Evolutionary conservation across 2,329 filamentous ascomycete species (phyloP).

Genomic region (Teratosphaeria pseudoeucalypti): DNA sequence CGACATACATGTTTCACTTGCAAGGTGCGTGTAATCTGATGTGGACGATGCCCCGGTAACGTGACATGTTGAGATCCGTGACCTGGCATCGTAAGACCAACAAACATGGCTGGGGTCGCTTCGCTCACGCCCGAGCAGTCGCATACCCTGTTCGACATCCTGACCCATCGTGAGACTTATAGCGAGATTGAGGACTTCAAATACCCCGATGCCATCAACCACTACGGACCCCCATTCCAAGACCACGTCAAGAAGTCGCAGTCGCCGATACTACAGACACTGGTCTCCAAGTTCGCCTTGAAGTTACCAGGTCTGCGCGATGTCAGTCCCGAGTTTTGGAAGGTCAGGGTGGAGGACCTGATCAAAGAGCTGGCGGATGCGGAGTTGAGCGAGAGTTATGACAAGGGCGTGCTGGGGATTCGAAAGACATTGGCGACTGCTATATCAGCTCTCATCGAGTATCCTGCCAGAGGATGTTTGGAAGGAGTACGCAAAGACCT

Average conservation of each 20-base stretch:
- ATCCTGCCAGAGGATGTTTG: slow-evolving; percentile 54
- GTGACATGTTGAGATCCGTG: too few relatives aligned
- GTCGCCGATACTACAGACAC: slow-evolving; percentile 56
- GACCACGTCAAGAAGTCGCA: slow-evolving; percentile 38
- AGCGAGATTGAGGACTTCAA: slow-evolving; percentile 65
- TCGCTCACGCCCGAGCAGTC: slow-evolving; percentile 35
- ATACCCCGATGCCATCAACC: slow-evolving; percentile 49
- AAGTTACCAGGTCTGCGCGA: slow-evolving; percentile 56
- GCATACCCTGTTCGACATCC: slow-evolving; percentile 44
- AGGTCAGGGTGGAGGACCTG: slow-evolving; percentile 48
- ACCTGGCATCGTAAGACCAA: not conserved
- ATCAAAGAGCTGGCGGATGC: slow-evolving; percentile 54
- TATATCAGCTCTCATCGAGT: slow-evolving; percentile 58
- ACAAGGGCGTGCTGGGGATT: slow-evolving; percentile 64
- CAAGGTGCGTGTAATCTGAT: too few relatives aligned
- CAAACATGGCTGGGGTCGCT: not conserved
- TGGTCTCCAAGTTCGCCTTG: slow-evolving; percentile 49
- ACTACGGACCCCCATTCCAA: slow-evolving; percentile 62
- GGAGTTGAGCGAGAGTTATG: slow-evolving; percentile 70
- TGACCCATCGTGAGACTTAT: slow-evolving; percentile 46
- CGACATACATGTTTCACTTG: too few relatives aligned
- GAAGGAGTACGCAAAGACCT: slow-evolving; percentile 45
- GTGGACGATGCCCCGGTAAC: too few relatives aligned
- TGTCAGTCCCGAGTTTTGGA: slow-evolving; percentile 56
- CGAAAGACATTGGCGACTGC: slow-evolving; percentile 67